Percentiles rank a stretch among this genome's conserved stretches.
phyloP scores from a whole-genome alignment of 2,329 filamentous ascomycete species.

The Lachnellula subtilissima region DNA sequence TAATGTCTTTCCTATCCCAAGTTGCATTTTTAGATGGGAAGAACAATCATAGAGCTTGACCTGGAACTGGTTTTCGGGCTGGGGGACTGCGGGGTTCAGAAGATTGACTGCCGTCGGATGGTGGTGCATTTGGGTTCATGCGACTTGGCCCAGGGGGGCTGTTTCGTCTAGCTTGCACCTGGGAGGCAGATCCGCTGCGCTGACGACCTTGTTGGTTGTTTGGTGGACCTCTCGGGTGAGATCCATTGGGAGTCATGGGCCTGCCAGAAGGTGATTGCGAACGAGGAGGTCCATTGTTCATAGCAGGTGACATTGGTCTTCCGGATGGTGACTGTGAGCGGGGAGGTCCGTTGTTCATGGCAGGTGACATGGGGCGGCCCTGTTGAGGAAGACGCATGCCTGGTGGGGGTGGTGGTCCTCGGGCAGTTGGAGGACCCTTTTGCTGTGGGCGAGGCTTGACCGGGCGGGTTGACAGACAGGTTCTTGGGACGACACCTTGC shows the following conservation, averaged over 20 bases:
- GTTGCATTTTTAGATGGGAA: neutral
- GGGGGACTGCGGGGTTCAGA: slow-evolving; percentile 9
- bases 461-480: slow-evolving; percentile 85
- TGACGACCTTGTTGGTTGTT: slow-evolving; percentile 18
- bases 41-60: slow-evolving; percentile 28
- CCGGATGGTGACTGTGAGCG: slow-evolving; percentile 12
- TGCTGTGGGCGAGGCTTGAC: slow-evolving; percentile 50
- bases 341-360: slow-evolving; percentile 14
- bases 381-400: slow-evolving; percentile 20
- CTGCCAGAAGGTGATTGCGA: slow-evolving; percentile 11
- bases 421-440: slow-evolving; percentile 25
- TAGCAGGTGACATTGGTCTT: slow-evolving; percentile 18
- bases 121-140: slow-evolving; percentile 21
- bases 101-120: slow-evolving; percentile 2
- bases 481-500: slow-evolving; percentile 90
- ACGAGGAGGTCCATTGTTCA: slow-evolving; percentile 16
- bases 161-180: slow-evolving; percentile 17
- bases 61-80: slow-evolving; percentile 29
- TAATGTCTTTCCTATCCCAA: slow-evolving; percentile 5
- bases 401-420: slow-evolving; percentile 18
- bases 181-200: slow-evolving; percentile 20
- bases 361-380: slow-evolving; percentile 7
- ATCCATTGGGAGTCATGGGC: slow-evolving; percentile 15
- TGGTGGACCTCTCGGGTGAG: slow-evolving; percentile 15
- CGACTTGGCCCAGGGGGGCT: slow-evolving; percentile 24